Evolutionary conservation across 768 basidiomycete genomes (phyloP), one percentile per base, ranked within the genome.

Genomic region (Lentinula aciculospora): DNA sequence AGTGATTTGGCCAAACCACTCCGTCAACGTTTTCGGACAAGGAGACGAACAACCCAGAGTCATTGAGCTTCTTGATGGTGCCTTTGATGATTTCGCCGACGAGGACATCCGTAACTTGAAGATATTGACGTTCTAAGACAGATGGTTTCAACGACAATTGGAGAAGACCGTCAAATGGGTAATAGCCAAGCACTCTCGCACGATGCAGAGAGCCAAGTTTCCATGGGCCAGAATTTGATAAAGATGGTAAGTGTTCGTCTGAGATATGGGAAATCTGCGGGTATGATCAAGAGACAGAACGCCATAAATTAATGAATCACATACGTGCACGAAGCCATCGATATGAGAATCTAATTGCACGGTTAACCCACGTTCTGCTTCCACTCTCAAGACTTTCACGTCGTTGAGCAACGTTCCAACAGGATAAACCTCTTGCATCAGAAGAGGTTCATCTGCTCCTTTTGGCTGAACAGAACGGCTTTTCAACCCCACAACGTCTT

Each of bases 1-100:
- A 97, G 68, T 98, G 97, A 60, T 85, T 82, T 0, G 95, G 94
- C 90, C 92, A 97, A 21, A 98, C 79, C 27, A 97, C 88, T 28
- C 92, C 97, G 66, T 97, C 93, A 31, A 98, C 85, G 59, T 82
- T 91, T 4, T 92, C 93, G 4, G 88, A 84, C 56, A 98, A 76
- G 28, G 90, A 85, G 40, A 98, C 84, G 66, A 97, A 96, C 36
- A 99, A 72, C 0, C 83, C 88, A 32, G 82, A 79, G 58, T 91
- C 87, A 2, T 87, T 87, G 49, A 99, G 78, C 60, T 82, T 86
- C 73, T 92, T 95, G 61, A 99, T 83, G 0, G 86, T 92, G 5
- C 91, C 94, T 71, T 89, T 94, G 63, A 99, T 74, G 21, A 88
- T 67, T 68, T 94, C 87, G 23, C 97, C 97, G 39, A 94, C 88